phyloP scores from a whole-genome alignment of 2,329 filamentous ascomycete species.

The Ophiostoma ips region DNA sequence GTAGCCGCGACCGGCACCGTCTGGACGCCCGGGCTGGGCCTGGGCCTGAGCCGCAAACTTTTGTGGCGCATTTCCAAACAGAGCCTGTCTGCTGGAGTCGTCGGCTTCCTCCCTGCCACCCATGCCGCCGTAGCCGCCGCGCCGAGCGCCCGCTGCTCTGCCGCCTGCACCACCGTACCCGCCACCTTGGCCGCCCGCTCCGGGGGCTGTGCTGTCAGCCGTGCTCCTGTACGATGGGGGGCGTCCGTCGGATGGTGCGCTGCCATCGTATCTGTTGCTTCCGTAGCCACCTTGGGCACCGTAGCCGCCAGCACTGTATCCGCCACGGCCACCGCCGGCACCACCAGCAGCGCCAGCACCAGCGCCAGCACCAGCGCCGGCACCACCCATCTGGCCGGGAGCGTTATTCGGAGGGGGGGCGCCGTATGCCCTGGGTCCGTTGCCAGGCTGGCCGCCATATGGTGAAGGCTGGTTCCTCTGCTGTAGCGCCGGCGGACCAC shows the following conservation, averaged over 20 bases:
- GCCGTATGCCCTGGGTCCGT: not conserved
- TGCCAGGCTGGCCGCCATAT: not conserved
- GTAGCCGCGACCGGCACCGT: not conserved
- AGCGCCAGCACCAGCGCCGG: constrained; percentile 28
- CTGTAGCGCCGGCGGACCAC: constrained; percentile 23
- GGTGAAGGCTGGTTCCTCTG: constrained; percentile 5
- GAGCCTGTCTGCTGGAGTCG: constrained; percentile 44
- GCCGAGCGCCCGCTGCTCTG: constrained; percentile 19
- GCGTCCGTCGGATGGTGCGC: constrained; percentile 9
- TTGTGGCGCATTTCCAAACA: constrained; percentile 44
- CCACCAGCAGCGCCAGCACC: too few relatives aligned
- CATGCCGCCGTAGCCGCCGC: constrained; percentile 48
- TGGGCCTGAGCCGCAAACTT: constrained; percentile 25
- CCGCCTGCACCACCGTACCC: constrained; percentile 7
- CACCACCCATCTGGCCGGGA: constrained; percentile 24
- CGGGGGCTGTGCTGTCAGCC: constrained; percentile 8
- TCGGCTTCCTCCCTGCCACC: constrained; percentile 30
- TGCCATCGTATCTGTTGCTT: constrained; percentile 36
- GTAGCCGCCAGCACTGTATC: constrained; percentile 29
- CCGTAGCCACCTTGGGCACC: constrained; percentile 38
- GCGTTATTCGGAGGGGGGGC: constrained; percentile 8
- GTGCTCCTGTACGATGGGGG: constrained; percentile 13
- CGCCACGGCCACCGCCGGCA: not conserved
- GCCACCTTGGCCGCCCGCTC: constrained; percentile 18
- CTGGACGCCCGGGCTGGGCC: constrained; percentile 33